These are phyloP conservation scores for Botrytis cinerea DNA, from an alignment of 2,329 filamentous ascomycete species.

Conservation along the genomic window DNA sequence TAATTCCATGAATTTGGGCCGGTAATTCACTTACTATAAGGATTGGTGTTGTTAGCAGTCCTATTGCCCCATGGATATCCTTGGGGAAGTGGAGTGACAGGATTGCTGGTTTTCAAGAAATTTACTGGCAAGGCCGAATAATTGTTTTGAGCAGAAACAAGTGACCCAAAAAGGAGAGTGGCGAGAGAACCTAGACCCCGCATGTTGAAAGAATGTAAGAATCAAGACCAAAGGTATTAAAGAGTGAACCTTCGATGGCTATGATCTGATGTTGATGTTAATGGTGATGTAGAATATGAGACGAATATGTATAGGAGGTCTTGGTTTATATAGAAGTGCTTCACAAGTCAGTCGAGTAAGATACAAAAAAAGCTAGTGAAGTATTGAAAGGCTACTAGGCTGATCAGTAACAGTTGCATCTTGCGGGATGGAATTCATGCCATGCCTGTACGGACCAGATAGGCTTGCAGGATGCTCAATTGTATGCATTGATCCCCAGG, in stretches of 20 bases:
- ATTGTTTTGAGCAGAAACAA: constrained; percentile 25
- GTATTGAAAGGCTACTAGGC: not conserved
- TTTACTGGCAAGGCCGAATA: constrained; percentile 3
- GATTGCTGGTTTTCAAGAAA: constrained; percentile 14
- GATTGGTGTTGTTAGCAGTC: constrained; percentile 45
- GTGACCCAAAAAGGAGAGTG: constrained; percentile 21
- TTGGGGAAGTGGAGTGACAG: constrained; percentile 46
- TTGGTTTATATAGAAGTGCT: constrained; percentile 3
- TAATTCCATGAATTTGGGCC: constrained; percentile 26
- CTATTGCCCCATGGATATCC: constrained; percentile 54
- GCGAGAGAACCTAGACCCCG: constrained; percentile 14
- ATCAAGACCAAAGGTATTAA: not conserved
- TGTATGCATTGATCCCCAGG: not conserved
- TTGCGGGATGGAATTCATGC: not conserved
- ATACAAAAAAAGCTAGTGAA: not conserved
- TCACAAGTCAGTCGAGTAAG: not conserved
- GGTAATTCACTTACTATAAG: constrained; percentile 31
- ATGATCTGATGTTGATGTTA: constrained; percentile 2
- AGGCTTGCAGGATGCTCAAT: not conserved
- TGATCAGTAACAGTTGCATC: not conserved
- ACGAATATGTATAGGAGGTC: not conserved
- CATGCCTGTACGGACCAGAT: not conserved
- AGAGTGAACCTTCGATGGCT: not conserved
- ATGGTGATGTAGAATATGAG: not conserved
- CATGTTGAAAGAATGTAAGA: constrained; percentile 14